Evolutionary conservation across 2,329 filamentous ascomycete genomes (phyloP).

Genomic region (Fusarium veterinarium): DNA sequence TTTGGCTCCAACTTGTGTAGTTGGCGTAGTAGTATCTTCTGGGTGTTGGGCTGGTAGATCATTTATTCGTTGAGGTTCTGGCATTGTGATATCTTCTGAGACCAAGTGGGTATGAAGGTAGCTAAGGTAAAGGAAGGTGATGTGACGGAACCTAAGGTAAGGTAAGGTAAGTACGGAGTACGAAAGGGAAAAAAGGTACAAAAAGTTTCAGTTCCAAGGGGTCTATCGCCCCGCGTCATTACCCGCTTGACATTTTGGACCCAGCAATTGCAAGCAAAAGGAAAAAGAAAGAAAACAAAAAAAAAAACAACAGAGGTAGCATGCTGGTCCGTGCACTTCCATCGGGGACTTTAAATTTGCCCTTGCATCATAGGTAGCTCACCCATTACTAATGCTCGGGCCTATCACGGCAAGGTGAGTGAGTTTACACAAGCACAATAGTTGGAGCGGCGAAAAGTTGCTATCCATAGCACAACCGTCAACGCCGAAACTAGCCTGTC

Average conservation of each 20-base stretch:
- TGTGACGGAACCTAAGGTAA: too few species aligned
- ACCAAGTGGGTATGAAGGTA: not conserved
- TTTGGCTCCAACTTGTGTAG: not conserved
- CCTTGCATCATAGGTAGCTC: slow-evolving; percentile 47
- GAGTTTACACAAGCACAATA: slow-evolving; percentile 21
- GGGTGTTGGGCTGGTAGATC: not conserved
- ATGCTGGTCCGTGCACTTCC: slow-evolving; percentile 17
- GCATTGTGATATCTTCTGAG: slow-evolving; percentile 19
- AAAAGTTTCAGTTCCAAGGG: slow-evolving; percentile 11
- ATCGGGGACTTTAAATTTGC: slow-evolving; percentile 6
- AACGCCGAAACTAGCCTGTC: slow-evolving; percentile 17
- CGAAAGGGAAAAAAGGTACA: slow-evolving; percentile 11
- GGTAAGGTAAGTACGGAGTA: not conserved
- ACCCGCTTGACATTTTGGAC: slow-evolving; percentile 13
- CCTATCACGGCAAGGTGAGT: slow-evolving; percentile 38
- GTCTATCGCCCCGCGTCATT: slow-evolving; percentile 34
- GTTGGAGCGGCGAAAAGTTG: slow-evolving; percentile 46
- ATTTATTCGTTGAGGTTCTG: slow-evolving; percentile 14
- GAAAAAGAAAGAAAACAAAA: not conserved
- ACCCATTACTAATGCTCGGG: slow-evolving; percentile 50
- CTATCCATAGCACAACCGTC: slow-evolving; percentile 31
- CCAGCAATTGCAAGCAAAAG: not conserved
- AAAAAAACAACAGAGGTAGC: not conserved
- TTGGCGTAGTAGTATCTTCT: slow-evolving; percentile 1
- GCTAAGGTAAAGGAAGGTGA: not conserved